phyloP scores from a whole-genome alignment of 148 eudicot species.

The Rhododendron molle region DNA sequence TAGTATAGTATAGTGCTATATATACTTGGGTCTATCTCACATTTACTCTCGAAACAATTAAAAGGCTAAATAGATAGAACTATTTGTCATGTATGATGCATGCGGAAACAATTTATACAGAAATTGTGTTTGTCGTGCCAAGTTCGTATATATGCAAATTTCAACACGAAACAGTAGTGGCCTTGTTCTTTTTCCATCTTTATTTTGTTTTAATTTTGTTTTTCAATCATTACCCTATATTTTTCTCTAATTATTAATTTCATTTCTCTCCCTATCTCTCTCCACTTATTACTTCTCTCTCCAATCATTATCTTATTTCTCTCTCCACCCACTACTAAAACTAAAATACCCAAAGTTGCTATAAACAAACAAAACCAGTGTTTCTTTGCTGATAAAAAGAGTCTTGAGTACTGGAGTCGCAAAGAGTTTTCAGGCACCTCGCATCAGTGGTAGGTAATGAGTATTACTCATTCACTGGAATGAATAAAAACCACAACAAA shows the following conservation, averaged over 20 bases:
- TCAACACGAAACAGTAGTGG: not conserved
- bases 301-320: too few species aligned
- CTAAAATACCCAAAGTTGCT: too few species aligned
- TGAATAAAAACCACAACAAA: not conserved
- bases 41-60: not conserved
- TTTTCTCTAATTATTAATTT: too few species aligned
- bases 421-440: not conserved
- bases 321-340: too few species aligned
- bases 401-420: too few species aligned
- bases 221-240: too few species aligned
- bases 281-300: too few species aligned
- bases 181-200: too few species aligned
- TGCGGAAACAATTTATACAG: not conserved
- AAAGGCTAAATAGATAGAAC: not conserved
- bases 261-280: too few species aligned
- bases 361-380: too few species aligned
- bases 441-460: not conserved
- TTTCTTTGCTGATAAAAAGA: not conserved
- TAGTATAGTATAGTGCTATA: not conserved
- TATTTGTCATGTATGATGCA: not conserved
- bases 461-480: not conserved
- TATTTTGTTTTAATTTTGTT: too few species aligned
- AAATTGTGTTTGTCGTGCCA: not conserved
- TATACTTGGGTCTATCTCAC: not conserved
- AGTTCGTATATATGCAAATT: not conserved